Evolutionary conservation across 768 basidiomycete genomes (phyloP), one percentile per base, ranked within the genome.

Genomic region (Trametes cingulata): DNA sequence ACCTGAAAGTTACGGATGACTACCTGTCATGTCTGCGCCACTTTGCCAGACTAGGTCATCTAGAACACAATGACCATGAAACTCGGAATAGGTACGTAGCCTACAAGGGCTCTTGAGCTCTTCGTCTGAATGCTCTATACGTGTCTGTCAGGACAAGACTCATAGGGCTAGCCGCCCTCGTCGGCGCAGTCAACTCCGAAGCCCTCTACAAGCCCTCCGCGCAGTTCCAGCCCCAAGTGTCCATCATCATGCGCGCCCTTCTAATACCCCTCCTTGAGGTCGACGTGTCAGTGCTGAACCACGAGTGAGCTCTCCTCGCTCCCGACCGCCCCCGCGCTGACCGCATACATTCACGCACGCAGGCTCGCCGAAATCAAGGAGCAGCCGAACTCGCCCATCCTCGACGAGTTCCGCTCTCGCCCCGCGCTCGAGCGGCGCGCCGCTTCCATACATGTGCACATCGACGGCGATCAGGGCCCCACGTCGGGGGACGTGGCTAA

Each of bases 391-490:
- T 93, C 93, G 1, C 84, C 88, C 1, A 95, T 91, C 71, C 77
- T 95, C 65, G 84, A 85, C 13, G 93, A 95, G 69, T 96, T 95
- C 66, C 84, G 92, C 36, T 86, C 86, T 5, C 80, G 90, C 55
- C 93, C 95, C 12, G 76, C 86, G 2, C 77, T 86, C 14, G 91
- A 95, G 71, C 78, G 95, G 54, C 84, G 91, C 29, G 94, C 95
- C 0, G 88, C 90, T 5, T 96, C 94, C 1, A 89, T 97, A 14
- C 94, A 95, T 69, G 76, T 88, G 9, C 94, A 96, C 70, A 74
- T 94, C 15, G 90, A 95, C 64, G 94, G 94, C 10, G 91, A 97
- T 67, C 84, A 86, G 50, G 94, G 94, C 0, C 93, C 95, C 24
- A 82, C 86, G 1, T 78, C 76, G 50, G 72, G 75, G 1, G 94